phyloP scores from a whole-genome alignment of 495 filamentous ascomycete genomes.

The Penicillium coprophilum region DNA sequence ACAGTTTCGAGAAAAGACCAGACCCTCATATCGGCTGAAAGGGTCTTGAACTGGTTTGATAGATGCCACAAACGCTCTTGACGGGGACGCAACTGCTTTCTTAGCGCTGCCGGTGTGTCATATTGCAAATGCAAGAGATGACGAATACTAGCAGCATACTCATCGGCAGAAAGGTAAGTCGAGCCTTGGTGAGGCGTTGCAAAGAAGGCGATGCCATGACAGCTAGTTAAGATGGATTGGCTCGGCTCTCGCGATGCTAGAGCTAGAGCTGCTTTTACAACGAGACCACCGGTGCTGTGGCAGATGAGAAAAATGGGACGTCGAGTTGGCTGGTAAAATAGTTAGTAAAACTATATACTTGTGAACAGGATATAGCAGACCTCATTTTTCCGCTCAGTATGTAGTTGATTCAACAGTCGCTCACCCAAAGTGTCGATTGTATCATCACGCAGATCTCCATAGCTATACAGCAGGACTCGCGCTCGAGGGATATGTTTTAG shows the following conservation, averaged over 20 bases:
- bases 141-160: conserved; percentile 55
- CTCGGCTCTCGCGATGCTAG: conserved; percentile 43
- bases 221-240: conserved; percentile 52
- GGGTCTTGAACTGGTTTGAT: conserved; percentile 56
- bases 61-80: conserved; percentile 48
- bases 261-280: conserved; percentile 58
- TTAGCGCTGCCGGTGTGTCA: conserved; percentile 49
- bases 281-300: conserved; percentile 64
- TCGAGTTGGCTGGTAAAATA: conserved; percentile 17
- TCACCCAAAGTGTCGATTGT: conserved; percentile 50
- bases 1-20: conserved; percentile 66
- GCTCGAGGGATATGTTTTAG: conserved; percentile 37
- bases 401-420: conserved; percentile 49
- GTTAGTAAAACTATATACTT: background rate
- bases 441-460: conserved; percentile 50
- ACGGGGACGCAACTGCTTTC: conserved; percentile 51
- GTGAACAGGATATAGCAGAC: background rate
- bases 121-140: conserved; percentile 55
- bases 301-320: conserved; percentile 64
- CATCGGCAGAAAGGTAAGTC: conserved; percentile 59
- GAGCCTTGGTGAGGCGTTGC: conserved; percentile 65
- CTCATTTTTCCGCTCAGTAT: conserved; percentile 33
- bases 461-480: conserved; percentile 55
- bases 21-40: conserved; percentile 62
- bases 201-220: conserved; percentile 61